Evolutionary conservation across 768 basidiomycete genomes (phyloP).

Genomic region (Pisolithus sp.): DNA sequence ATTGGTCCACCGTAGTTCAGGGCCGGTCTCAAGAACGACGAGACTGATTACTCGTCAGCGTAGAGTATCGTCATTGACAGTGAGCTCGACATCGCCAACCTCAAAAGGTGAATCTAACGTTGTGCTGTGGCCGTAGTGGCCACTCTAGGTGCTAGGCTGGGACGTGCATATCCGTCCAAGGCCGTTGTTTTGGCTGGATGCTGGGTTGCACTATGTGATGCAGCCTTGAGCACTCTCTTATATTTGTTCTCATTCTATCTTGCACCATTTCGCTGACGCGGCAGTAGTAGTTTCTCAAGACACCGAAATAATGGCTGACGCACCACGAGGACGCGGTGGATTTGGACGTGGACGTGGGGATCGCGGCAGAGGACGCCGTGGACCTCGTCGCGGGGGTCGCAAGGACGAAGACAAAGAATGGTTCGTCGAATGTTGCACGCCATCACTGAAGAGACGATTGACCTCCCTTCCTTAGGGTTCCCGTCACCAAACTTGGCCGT

Average conservation of each 20-base stretch:
- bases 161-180: neutral
- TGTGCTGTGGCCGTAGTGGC: neutral
- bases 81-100: constrained; percentile 18
- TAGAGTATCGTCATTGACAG: constrained; percentile 9
- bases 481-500: constrained; percentile 98
- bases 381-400: constrained; percentile 92
- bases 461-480: constrained; percentile 54
- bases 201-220: constrained; percentile 34
- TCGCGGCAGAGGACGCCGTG: constrained; percentile 55
- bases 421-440: constrained; percentile 40
- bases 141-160: neutral
- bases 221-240: constrained; percentile 11
- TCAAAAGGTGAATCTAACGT: constrained; percentile 32
- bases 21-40: constrained; percentile 16
- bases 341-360: constrained; percentile 82
- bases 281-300: constrained; percentile 16
- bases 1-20: constrained; percentile 20
- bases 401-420: constrained; percentile 99
- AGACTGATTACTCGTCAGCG: neutral
- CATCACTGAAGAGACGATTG: constrained; percentile 2
- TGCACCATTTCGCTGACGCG: constrained; percentile 18
- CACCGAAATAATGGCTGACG: constrained; percentile 68
- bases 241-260: neutral
- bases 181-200: constrained; percentile 42
- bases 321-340: constrained; percentile 88